These are phyloP conservation scores for Aspergillus pseudoterreus DNA, from an alignment of 2,329 filamentous ascomycete species.

Conservation along the genomic window DNA sequence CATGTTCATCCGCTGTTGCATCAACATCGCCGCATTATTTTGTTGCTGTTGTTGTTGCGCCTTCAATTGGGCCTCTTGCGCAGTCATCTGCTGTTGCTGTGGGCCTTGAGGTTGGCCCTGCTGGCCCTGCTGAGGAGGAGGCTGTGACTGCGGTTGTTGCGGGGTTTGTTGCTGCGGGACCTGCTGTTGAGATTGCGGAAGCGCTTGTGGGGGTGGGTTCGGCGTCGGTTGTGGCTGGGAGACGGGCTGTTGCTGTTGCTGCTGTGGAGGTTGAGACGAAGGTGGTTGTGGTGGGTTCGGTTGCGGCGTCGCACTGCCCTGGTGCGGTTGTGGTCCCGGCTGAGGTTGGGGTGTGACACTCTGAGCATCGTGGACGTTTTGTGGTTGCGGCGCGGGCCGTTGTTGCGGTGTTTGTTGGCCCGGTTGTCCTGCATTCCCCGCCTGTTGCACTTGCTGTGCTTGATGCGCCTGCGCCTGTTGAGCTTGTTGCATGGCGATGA, in stretches of 20 bases:
- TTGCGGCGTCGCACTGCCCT: slow-evolving; percentile 37
- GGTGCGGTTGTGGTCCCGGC: slow-evolving; percentile 35
- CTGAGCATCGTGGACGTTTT: slow-evolving; percentile 40
- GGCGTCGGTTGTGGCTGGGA: slow-evolving; percentile 35
- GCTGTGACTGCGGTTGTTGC: slow-evolving; percentile 26
- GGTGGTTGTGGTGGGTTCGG: slow-evolving; percentile 29
- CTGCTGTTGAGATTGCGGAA: slow-evolving; percentile 36
- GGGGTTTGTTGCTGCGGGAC: slow-evolving; percentile 22
- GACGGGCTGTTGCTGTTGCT: slow-evolving; percentile 30
- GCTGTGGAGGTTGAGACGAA: slow-evolving; percentile 32
- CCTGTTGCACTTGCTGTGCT: slow-evolving; percentile 26
- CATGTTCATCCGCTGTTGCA: slow-evolving; percentile 35
- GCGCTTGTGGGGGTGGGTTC: slow-evolving; percentile 32
- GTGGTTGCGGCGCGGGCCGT: slow-evolving; percentile 38
- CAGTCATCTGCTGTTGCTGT: slow-evolving; percentile 38
- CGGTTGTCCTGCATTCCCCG: slow-evolving; percentile 30
- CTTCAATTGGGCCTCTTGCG: slow-evolving; percentile 39
- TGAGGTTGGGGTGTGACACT: slow-evolving; percentile 44
- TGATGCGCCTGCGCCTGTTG: slow-evolving; percentile 29
- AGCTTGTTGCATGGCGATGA: slow-evolving; percentile 31
- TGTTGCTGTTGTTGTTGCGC: slow-evolving; percentile 33
- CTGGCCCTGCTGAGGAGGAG: slow-evolving; percentile 34
- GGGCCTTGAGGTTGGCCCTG: slow-evolving; percentile 32
- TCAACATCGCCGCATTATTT: slow-evolving; percentile 34
- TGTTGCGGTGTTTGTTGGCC: slow-evolving; percentile 41